Percentiles rank a stretch among this genome's conserved stretches.
phyloP scores from a whole-genome alignment of 441 rosid species.

The Croton setiger region DNA sequence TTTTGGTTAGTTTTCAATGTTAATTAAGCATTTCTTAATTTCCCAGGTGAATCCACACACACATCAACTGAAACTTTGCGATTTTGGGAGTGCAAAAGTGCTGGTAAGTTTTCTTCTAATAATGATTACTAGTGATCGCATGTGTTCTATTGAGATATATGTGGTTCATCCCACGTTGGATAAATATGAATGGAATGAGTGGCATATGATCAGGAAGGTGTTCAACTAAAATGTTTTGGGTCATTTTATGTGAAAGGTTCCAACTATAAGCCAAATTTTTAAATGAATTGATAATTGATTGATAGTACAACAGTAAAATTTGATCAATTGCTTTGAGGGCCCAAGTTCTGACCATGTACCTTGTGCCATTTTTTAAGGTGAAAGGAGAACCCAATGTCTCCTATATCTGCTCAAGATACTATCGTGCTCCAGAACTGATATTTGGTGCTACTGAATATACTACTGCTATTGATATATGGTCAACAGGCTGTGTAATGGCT shows the following conservation, averaged over 20 bases:
- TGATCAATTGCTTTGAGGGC: no score
- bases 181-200: no score
- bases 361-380: slow-evolving; percentile 46
- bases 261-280: no score
- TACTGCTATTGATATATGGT: slow-evolving; percentile 99
- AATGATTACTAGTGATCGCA: not conserved
- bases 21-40: slow-evolving; percentile 26
- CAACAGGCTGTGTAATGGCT: slow-evolving; percentile 99
- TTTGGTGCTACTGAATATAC: slow-evolving; percentile 98
- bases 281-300: no score
- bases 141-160: no score
- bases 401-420: slow-evolving; percentile 95
- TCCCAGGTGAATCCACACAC: slow-evolving; percentile 93
- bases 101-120: slow-evolving; percentile 49
- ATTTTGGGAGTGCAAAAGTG: slow-evolving; percentile 99
- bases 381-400: slow-evolving; percentile 99
- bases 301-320: no score
- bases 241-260: no score
- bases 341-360: no score
- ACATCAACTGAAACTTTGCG: slow-evolving; percentile 95
- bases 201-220: no score
- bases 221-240: no score
- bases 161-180: no score
- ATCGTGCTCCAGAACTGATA: slow-evolving; percentile 98
- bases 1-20: slow-evolving; percentile 12